These are phyloP conservation scores for Diaporthe caulivora DNA, from an alignment of 2,329 filamentous ascomycete species.

Conservation along the genomic window DNA sequence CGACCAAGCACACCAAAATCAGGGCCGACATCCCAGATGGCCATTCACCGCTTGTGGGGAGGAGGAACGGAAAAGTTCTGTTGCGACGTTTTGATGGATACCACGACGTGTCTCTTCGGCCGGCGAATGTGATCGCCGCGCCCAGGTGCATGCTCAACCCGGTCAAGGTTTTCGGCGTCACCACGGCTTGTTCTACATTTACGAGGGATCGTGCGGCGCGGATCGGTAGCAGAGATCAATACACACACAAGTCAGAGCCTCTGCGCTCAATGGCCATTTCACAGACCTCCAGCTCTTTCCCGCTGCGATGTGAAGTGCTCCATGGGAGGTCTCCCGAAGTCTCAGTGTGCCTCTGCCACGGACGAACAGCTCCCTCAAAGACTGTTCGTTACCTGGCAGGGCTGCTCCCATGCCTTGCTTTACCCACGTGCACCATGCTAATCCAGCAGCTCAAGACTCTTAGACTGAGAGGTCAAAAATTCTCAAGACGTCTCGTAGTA, in stretches of 20 bases:
- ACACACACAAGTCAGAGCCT: conserved; percentile 54
- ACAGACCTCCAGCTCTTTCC: conserved; percentile 50
- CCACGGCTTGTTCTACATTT: conserved; percentile 40
- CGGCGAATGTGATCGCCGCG: conserved; percentile 23
- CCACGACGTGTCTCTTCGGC: conserved; percentile 32
- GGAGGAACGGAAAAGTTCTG: conserved; percentile 39
- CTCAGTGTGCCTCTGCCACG: conserved; percentile 40
- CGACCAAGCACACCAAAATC: neutral
- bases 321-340: conserved; percentile 84
- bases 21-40: conserved; percentile 9
- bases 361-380: neutral
- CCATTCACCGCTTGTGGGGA: conserved; percentile 39
- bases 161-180: conserved; percentile 46
- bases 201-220: conserved; percentile 36
- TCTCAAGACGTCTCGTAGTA: neutral
- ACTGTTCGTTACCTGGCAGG: conserved; percentile 3
- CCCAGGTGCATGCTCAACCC: conserved; percentile 28
- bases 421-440: conserved; percentile 30
- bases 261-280: conserved; percentile 80
- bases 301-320: conserved; percentile 74
- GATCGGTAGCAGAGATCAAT: conserved; percentile 49
- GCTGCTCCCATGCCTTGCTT: conserved; percentile 25
- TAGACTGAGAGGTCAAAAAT: neutral
- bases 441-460: conserved; percentile 14
- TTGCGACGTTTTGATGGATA: conserved; percentile 40